Evolutionary conservation across 1,284 basidiomycete genomes (phyloP).

Genomic region (Leucoagaricus sp.): DNA sequence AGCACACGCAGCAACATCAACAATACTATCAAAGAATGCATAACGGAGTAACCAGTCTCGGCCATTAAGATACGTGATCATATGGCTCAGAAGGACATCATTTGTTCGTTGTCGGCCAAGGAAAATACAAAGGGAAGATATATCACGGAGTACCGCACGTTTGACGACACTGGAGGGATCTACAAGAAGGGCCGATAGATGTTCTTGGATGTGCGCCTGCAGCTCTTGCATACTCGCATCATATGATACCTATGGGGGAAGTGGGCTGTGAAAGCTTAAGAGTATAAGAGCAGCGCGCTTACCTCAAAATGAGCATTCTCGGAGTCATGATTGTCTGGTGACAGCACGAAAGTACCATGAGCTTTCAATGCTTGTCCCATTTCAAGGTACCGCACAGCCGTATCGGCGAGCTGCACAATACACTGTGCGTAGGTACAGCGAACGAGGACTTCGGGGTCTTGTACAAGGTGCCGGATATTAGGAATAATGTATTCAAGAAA

Average conservation of each 20-base stretch:
- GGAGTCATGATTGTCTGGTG: constrained; percentile 69
- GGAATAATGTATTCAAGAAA: constrained; percentile 97
- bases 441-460: constrained; percentile 87
- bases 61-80: constrained; percentile 99
- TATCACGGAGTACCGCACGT: constrained; percentile 75
- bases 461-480: constrained; percentile 80
- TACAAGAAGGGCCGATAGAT: constrained; percentile 77
- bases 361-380: constrained; percentile 90
- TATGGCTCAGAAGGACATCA: constrained; percentile 93
- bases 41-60: constrained; percentile 89
- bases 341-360: constrained; percentile 72
- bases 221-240: constrained; percentile 86
- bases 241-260: constrained; percentile 71
- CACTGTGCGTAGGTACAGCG: constrained; percentile 88
- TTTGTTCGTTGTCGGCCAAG: constrained; percentile 92
- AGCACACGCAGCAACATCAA: constrained; percentile 92
- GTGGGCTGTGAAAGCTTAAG: constrained; percentile 19
- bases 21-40: constrained; percentile 95
- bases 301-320: constrained; percentile 79
- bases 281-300: constrained; percentile 16
- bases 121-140: constrained; percentile 90
- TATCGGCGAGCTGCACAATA: constrained; percentile 83
- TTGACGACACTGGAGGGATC: constrained; percentile 78
- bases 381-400: constrained; percentile 84
- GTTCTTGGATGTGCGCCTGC: constrained; percentile 85